Conservation (phyloP, 2,329 filamentous ascomycete species). For the Colletotrichum sp. region DNA sequence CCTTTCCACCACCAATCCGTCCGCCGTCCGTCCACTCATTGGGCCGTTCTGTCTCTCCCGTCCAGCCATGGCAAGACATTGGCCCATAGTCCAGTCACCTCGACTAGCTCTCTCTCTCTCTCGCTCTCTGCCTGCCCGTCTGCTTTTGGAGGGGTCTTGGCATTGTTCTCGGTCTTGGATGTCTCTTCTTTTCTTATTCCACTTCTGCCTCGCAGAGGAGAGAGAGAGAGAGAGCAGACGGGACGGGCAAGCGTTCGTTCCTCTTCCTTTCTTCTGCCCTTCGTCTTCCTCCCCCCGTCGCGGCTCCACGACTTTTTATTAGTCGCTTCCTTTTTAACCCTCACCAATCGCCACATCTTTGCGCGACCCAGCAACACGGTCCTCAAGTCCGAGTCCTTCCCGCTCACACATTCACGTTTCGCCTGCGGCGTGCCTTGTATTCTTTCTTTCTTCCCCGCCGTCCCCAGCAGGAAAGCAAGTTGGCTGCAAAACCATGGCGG, state of each 20-base stretch:
- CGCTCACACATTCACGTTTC: neutral
- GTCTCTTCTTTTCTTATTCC: neutral
- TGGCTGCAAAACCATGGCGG: neutral
- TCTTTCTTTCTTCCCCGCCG: neutral
- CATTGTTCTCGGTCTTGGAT: neutral
- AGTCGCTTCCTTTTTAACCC: neutral
- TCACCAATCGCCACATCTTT: neutral
- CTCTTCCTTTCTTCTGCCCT: conserved; percentile 1
- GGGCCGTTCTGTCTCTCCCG: neutral
- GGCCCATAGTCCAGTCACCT: neutral
- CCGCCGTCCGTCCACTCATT: neutral
- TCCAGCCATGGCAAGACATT: conserved; percentile 13
- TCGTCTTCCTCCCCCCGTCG: neutral
- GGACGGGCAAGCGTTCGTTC: neutral
- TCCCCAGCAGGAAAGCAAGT: neutral
- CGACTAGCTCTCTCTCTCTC: neutral
- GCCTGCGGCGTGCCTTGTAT: neutral
- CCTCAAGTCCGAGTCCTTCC: neutral
- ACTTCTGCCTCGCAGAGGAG: neutral
- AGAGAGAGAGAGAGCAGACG: neutral
- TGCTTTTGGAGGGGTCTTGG: neutral
- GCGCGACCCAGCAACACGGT: neutral
- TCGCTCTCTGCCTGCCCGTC: neutral
- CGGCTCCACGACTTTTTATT: neutral
- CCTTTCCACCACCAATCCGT: neutral